These are phyloP conservation scores for Notholithocarpus densiflorus DNA, from an alignment of 306 rosid genomes.

Conservation along the genomic window DNA sequence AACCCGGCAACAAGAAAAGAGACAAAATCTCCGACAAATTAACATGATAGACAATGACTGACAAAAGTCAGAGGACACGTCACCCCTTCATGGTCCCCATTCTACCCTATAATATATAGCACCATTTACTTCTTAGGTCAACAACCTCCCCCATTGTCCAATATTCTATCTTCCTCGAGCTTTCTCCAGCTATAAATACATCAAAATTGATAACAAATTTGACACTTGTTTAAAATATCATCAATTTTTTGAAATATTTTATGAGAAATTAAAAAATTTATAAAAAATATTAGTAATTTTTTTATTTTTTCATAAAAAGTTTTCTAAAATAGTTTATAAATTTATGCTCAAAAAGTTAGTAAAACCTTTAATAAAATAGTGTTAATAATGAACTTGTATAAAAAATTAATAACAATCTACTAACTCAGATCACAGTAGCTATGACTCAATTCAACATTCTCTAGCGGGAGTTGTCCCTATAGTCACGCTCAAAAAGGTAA, in stretches of 20 bases:
- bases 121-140: constrained; percentile 19
- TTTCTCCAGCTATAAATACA: background rate
- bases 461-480: rapidly evolving
- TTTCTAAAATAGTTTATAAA: no score
- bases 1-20: background rate
- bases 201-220: no score
- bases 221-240: no score
- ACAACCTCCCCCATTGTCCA: constrained; percentile 22
- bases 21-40: constrained; percentile 23
- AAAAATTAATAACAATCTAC: no score
- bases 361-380: no score
- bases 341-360: rapidly evolving
- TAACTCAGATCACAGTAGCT: no score
- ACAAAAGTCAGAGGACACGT: constrained; percentile 33
- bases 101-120: background rate
- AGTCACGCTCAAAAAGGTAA: rapidly evolving
- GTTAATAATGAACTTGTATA: no score
- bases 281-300: no score
- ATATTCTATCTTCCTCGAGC: constrained; percentile 1
- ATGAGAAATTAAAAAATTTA: no score
- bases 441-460: no score
- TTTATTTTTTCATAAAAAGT: no score
- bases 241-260: no score
- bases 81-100: constrained; percentile 7
- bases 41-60: constrained; percentile 5